Base-by-base conservation (phyloP, 176 grass and related monocot genomes). In the Panicum miliaceum region DNA sequence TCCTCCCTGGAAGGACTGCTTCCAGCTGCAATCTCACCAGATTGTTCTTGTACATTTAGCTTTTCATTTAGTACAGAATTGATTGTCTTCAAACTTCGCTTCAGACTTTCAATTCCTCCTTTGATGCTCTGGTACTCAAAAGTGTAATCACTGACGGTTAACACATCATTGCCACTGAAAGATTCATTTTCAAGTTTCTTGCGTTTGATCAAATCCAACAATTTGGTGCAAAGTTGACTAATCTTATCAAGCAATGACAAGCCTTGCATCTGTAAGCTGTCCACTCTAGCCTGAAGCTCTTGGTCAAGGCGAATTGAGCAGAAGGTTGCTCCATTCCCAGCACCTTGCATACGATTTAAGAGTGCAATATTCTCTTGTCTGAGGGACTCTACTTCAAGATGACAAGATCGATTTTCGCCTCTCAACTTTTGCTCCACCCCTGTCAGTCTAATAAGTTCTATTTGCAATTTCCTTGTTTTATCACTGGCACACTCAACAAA, bases 401-500 rank as follows among this genome's bases (percentile, higher is more conserved):
- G 74, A 68, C 66, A 77, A 45, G 92, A 93, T 69, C 86, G 87
- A 74, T 89, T 78, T 90, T 98, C 93, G 70, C 77, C 78, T 82
- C 96, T 91, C 80, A 98, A 80, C 77, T 86, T 91, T 79, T 90
- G 90, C 78, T 98, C 96, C 20, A 98, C 91, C 25, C 93, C 91
- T 50, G 87, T 93, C 74, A 98, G 18, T 62, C 96, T 91, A 66
- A 84, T 45, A 59, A 92, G 91, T 84, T 98, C 95, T 67, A 84
- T 90, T 64, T 88, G 85, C 23, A 94, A 58, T 82, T 80, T 93
- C 48, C 25, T 88, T 13, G 52, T 86, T 42, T 52, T 81, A 52
- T 92, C 85, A 53, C 50, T 70, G 57, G 32, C 22, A 5, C 34
- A 62, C 40, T 87, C 81, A 76, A 64, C 63, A 61, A 75, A 51